phyloP scores from a whole-genome alignment of 805 yeast genomes.

The Blastobotrys parvus region DNA sequence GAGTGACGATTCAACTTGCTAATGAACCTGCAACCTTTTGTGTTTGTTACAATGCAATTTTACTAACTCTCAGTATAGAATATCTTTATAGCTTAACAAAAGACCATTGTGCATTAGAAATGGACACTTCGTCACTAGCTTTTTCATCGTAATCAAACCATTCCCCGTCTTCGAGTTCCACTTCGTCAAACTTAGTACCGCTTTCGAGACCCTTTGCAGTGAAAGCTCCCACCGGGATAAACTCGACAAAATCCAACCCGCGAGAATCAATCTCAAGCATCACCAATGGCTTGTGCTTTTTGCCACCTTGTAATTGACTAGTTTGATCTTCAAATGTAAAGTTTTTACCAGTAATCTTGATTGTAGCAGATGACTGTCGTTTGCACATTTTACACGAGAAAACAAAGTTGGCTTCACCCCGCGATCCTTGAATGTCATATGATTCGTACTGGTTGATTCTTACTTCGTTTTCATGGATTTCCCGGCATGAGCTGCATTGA shows the following conservation, averaged over 20 bases:
- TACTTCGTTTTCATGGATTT: conserved; percentile 61
- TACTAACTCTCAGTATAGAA: not conserved
- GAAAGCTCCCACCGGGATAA: conserved; percentile 60
- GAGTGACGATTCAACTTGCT: conserved; percentile 3
- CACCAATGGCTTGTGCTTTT: conserved; percentile 33
- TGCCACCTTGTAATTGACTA: conserved; percentile 11
- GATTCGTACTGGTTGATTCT: conserved; percentile 53
- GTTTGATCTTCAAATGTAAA: conserved; percentile 32
- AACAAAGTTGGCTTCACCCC: conserved; percentile 78
- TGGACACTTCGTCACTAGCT: conserved; percentile 68
- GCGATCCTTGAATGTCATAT: conserved; percentile 47
- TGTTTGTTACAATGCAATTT: not conserved
- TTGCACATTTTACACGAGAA: conserved; percentile 65
- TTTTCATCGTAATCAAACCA: conserved; percentile 95
- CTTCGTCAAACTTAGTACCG: conserved; percentile 46
- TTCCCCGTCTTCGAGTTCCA: conserved; percentile 71
- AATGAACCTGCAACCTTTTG: not conserved
- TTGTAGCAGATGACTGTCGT: conserved; percentile 28
- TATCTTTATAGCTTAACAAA: conserved; percentile 31
- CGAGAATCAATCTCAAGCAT: conserved; percentile 74
- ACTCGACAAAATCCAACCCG: conserved; percentile 67
- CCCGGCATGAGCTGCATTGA: conserved; percentile 69
- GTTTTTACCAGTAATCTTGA: conserved; percentile 20
- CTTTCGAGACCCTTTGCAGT: conserved; percentile 46
- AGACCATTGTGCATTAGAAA: conserved; percentile 66